Conservation (phyloP, 75 land plant species). For the Cunninghamia lanceolata region DNA sequence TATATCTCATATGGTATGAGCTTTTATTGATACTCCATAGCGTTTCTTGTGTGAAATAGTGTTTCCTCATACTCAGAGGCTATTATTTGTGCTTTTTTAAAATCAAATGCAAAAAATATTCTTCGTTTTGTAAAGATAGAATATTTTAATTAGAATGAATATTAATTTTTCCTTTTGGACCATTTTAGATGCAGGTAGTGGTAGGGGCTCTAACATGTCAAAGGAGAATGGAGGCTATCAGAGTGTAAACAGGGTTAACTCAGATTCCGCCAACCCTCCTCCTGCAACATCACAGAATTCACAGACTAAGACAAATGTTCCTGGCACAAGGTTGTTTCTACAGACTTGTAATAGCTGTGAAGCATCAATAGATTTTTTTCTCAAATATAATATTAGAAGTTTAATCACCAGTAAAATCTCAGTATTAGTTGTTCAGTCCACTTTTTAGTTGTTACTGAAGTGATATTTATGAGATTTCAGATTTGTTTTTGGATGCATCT, state of each 20-base stretch:
- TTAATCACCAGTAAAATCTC: too few species aligned
- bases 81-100: background rate
- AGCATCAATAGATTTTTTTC: background rate
- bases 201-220: conserved; percentile 23
- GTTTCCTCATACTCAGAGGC: background rate
- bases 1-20: conserved; percentile 33
- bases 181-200: conserved; percentile 44
- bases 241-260: conserved; percentile 17
- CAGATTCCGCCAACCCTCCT: conserved; percentile 1
- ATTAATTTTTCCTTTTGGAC: background rate
- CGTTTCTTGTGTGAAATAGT: background rate
- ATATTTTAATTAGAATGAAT: background rate
- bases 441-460: background rate
- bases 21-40: background rate
- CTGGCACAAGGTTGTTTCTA: background rate
- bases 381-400: background rate
- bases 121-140: too few species aligned
- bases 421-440: background rate
- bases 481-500: background rate
- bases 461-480: background rate
- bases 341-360: background rate
- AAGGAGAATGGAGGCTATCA: conserved; percentile 40
- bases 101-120: background rate
- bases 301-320: conserved; percentile 20
- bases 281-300: conserved; percentile 19